Evolutionary conservation across 2,329 filamentous ascomycete species (phyloP), one percentile per base, ranked within the genome.

Genomic region (Proliferodiscus dingleyae): DNA sequence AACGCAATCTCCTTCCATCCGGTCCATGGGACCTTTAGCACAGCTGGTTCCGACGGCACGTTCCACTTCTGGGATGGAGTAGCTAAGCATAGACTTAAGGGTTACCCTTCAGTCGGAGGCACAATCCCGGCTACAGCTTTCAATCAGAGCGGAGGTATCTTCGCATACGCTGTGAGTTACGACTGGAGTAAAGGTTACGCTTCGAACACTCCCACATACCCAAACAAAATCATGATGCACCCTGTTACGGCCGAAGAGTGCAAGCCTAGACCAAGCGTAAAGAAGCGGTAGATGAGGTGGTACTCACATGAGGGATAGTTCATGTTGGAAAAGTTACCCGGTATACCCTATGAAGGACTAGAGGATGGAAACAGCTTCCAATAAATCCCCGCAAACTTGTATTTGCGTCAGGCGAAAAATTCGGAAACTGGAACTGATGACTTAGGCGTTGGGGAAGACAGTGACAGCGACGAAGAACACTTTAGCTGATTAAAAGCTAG

Each of bases 1-100:
- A 98, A 98, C 71, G 85, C 89, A 57, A 98, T 98, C 67, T 94
- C 88, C 19, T 97, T 97, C 81, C 93, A 98, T 70, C 93, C 93
- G 1, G 77, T 87, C 10, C 90, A 96, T 68, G 93, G 93, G 61
- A 98, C 93, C n/a, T 98, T 98, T 72, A 94, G 87, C 70, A 98
- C 93, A 2, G 89, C 93, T 38, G 93, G 93, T 45, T 87, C 84
- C 26, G 93, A 98, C 67, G 93, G 93, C 44, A 96, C 93, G 1
- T 98, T 97, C 74, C 87, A 93, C 71, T 93, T 91, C 76, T 93
- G 87, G 87, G 93, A 98, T 61, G 90, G 90, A 71, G 86, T 91
- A 61, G 87, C 87, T 49, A 93, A 93, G 70, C 87, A 93, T 68
- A 77, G 87, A 29, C 77, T 93, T 50, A 93, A 93, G 74, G 93